Percentiles rank a stretch among this genome's conserved stretches.
Evolutionary conservation across 352 stramenopile genomes (phyloP).

Genomic region (Phytophthora pini): DNA sequence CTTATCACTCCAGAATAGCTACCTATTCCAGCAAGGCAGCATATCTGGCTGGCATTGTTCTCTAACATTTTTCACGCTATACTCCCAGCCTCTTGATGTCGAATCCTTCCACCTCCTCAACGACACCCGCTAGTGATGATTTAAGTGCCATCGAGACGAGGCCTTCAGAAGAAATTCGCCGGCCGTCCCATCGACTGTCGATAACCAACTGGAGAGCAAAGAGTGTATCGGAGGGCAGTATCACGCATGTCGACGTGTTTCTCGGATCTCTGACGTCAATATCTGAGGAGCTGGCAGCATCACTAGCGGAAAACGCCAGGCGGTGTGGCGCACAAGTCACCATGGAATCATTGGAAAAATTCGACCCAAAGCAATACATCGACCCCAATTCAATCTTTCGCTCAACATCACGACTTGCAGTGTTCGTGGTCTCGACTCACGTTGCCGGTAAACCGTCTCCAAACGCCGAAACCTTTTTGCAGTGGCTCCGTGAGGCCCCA

Average conservation of each 20-base stretch:
- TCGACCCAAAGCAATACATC: constrained; percentile 45
- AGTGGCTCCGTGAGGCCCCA: constrained; percentile 65
- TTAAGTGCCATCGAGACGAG: background rate
- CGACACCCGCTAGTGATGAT: background rate
- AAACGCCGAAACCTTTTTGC: constrained; percentile 90
- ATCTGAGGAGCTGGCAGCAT: constrained; percentile 91
- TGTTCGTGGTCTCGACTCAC: constrained; percentile 97
- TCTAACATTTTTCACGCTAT: background rate
- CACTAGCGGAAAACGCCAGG: constrained; percentile 75
- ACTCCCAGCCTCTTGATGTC: constrained; percentile 1
- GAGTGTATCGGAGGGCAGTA: constrained; percentile 5
- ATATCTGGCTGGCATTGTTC: background rate
- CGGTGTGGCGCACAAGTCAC: constrained; percentile 61
- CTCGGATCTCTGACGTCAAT: constrained; percentile 95
- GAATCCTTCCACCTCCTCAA: background rate
- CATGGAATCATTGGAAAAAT: constrained; percentile 90
- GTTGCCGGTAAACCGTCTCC: constrained; percentile 95
- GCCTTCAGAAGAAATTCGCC: background rate
- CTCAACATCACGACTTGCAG: constrained; percentile 36
- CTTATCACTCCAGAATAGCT: background rate
- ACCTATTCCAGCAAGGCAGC: background rate
- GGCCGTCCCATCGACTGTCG: constrained; percentile 14
- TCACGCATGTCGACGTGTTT: constrained; percentile 87
- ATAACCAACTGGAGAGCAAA: constrained; percentile 9
- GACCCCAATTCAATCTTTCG: constrained; percentile 34